These are phyloP conservation scores for Eucalyptus fibrosa DNA, from an alignment of 345 rosid species.

Conservation along the genomic window DNA sequence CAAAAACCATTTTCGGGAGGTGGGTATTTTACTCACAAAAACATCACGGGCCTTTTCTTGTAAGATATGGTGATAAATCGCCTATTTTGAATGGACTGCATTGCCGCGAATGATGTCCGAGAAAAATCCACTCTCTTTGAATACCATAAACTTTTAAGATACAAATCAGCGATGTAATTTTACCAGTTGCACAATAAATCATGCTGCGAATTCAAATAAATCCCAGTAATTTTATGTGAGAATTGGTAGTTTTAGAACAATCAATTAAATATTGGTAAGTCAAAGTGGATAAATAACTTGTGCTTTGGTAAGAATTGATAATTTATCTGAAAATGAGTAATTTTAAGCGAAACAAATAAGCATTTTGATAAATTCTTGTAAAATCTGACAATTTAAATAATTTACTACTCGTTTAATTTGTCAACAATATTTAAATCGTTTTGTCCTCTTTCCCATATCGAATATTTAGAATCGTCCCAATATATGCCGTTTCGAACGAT, in stretches of 20 bases:
- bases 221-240: background rate
- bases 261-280: background rate
- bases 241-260: background rate
- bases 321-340: background rate
- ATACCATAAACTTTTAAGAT: background rate
- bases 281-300: background rate
- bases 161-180: background rate
- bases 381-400: background rate
- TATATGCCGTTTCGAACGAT: background rate
- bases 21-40: background rate
- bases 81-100: background rate
- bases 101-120: background rate
- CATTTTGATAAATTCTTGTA: background rate
- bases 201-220: fast-evolving
- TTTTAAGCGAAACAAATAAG: background rate
- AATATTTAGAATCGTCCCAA: background rate
- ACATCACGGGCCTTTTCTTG: background rate
- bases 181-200: background rate
- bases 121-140: background rate
- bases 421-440: background rate
- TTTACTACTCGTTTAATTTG: fast-evolving
- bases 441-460: background rate
- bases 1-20: too few species aligned
- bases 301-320: background rate
- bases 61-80: background rate